Evolutionary conservation across 805 yeast species (phyloP).

Genomic region (Yarrowia deformans): DNA sequence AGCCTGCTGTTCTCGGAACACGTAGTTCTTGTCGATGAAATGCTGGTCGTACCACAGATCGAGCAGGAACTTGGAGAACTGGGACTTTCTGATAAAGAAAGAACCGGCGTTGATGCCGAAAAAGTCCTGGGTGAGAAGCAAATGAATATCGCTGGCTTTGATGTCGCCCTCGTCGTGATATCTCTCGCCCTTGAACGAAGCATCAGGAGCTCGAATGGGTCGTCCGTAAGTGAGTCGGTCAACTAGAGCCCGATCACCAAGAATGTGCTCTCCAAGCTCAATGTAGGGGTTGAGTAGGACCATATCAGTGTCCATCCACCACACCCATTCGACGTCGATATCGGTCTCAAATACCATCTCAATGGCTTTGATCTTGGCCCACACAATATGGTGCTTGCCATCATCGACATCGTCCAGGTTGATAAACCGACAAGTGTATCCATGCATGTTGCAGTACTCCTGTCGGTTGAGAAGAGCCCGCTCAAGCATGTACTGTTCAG

Average conservation of each 20-base stretch:
- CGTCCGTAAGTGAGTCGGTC: slow-evolving; percentile 45
- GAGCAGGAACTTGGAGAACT: slow-evolving; percentile 45
- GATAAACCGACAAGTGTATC: slow-evolving; percentile 48
- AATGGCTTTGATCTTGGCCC: slow-evolving; percentile 51
- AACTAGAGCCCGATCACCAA: slow-evolving; percentile 47
- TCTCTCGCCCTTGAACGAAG: slow-evolving; percentile 37
- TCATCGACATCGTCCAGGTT: slow-evolving; percentile 46
- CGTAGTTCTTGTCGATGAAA: slow-evolving; percentile 41
- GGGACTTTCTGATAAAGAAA: slow-evolving; percentile 46
- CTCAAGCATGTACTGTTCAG: slow-evolving; percentile 40
- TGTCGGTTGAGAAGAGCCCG: slow-evolving; percentile 46
- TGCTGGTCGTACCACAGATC: slow-evolving; percentile 49
- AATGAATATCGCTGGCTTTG: slow-evolving; percentile 43
- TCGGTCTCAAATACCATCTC: slow-evolving; percentile 47
- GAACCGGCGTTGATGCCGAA: slow-evolving; percentile 51
- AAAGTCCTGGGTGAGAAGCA: slow-evolving; percentile 48
- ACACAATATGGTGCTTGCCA: slow-evolving; percentile 44
- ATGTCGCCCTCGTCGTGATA: slow-evolving; percentile 22
- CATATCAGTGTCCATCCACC: slow-evolving; percentile 53
- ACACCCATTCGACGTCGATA: slow-evolving; percentile 52
- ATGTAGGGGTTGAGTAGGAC: slow-evolving; percentile 49
- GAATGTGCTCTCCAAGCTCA: slow-evolving; percentile 47
- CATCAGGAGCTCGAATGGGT: slow-evolving; percentile 42
- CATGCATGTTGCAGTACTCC: slow-evolving; percentile 49
- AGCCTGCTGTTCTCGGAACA: slow-evolving; percentile 47